Conservation (phyloP, 768 basidiomycete species). For the Leccinellum luteum region DNA sequence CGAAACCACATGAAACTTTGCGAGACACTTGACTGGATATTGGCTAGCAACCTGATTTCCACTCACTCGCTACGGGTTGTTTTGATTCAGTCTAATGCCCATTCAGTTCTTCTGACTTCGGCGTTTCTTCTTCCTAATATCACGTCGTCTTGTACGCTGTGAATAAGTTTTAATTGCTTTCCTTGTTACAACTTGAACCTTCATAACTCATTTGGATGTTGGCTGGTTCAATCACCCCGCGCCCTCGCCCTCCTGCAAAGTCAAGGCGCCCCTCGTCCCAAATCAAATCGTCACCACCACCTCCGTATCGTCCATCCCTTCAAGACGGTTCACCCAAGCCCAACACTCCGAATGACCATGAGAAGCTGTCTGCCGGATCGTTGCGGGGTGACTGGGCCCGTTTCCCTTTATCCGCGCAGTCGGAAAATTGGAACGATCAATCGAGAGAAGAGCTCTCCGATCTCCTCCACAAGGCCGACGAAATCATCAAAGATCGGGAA, state of each 20-base stretch:
- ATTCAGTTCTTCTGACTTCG: conserved; percentile 6
- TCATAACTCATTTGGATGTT: conserved; percentile 39
- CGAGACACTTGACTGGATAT: not conserved
- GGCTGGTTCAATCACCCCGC: conserved; percentile 42
- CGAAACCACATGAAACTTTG: conserved; percentile 21
- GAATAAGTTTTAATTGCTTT: not conserved
- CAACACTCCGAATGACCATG: conserved; percentile 24
- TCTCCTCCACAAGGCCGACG: conserved; percentile 69
- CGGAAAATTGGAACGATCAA: conserved; percentile 56
- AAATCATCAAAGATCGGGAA: conserved; percentile 73
- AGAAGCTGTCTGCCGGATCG: conserved; percentile 33
- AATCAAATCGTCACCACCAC: conserved; percentile 45
- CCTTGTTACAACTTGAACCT: not conserved
- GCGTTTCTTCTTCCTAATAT: conserved; percentile 9
- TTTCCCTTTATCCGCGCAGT: conserved; percentile 27
- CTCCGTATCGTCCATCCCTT: conserved; percentile 51
- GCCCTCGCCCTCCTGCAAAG: conserved; percentile 72
- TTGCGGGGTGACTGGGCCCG: conserved; percentile 9
- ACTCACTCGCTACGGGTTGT: not conserved
- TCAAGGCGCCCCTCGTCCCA: conserved; percentile 46
- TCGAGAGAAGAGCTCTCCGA: conserved; percentile 73
- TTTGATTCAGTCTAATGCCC: conserved; percentile 24
- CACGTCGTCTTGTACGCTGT: not conserved
- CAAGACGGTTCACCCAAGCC: conserved; percentile 26
- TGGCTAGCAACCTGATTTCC: not conserved